Percentiles rank a stretch among this genome's conserved stretches.
phyloP scores from a whole-genome alignment of 768 basidiomycete species.

The Lenzites betulinus region DNA sequence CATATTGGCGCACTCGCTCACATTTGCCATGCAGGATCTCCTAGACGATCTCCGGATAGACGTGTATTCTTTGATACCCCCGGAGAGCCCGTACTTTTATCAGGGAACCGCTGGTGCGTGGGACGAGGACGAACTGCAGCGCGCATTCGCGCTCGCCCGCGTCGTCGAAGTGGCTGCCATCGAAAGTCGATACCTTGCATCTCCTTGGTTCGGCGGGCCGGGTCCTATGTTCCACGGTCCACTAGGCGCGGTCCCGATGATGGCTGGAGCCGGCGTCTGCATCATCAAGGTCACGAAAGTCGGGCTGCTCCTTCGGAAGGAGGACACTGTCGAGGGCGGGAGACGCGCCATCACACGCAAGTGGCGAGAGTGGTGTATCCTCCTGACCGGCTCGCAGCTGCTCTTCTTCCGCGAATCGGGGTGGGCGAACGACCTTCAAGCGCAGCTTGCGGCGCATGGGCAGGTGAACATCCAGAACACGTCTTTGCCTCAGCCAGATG shows the following conservation, averaged over 20 bases:
- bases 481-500: conserved; percentile 74
- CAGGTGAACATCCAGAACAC: conserved; percentile 42
- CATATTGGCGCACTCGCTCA: background rate
- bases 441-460: conserved; percentile 41
- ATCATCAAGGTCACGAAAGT: conserved; percentile 76
- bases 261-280: conserved; percentile 35
- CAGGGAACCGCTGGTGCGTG: conserved; percentile 66
- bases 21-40: conserved; percentile 49
- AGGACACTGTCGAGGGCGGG: conserved; percentile 74
- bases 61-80: conserved; percentile 58
- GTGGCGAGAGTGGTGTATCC: conserved; percentile 85
- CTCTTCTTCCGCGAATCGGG: conserved; percentile 82
- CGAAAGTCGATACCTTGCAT: conserved; percentile 40
- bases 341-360: conserved; percentile 77
- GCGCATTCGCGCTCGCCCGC: conserved; percentile 61
- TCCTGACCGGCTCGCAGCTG: conserved; percentile 88
- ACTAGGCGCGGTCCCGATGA: conserved; percentile 29
- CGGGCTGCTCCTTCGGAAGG: conserved; percentile 80
- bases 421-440: conserved; percentile 51
- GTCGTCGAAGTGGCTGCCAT: conserved; percentile 55
- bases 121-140: conserved; percentile 66
- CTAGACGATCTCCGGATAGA: conserved; percentile 70
- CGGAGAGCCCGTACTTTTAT: conserved; percentile 65
- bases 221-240: conserved; percentile 32
- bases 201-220: conserved; percentile 44